These are phyloP conservation scores for Tolypocladium paradoxum DNA, from an alignment of 2,329 filamentous ascomycete genomes.

Conservation along the genomic window DNA sequence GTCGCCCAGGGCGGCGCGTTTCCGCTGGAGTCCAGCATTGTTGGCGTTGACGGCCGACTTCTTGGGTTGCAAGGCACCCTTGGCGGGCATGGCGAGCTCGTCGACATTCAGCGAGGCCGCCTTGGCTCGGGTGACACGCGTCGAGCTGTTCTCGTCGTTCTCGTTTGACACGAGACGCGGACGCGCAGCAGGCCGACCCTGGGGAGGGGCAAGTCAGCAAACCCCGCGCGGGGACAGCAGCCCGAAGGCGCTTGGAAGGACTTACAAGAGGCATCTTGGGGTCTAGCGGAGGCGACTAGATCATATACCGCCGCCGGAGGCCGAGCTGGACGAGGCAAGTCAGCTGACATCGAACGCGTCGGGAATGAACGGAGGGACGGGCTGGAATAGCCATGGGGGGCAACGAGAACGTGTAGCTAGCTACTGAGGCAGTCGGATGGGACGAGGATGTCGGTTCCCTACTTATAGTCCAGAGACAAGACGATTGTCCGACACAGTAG, in stretches of 20 bases:
- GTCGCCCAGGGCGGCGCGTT: conserved; percentile 80
- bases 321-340: conserved; percentile 6
- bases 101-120: conserved; percentile 62
- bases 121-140: conserved; percentile 88
- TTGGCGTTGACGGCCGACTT: conserved; percentile 44
- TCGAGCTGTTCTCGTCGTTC: conserved; percentile 86
- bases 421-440: conserved; percentile 19
- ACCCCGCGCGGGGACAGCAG: conserved; percentile 25
- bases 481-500: conserved; percentile 20
- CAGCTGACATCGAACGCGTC: conserved; percentile 11
- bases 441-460: conserved; percentile 17
- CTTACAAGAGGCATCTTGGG: background rate
- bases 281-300: conserved; percentile 11
- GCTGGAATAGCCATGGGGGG: conserved; percentile 1
- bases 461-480: conserved; percentile 24
- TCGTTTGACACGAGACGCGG: conserved; percentile 75
- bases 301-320: conserved; percentile 7
- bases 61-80: conserved; percentile 61
- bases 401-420: conserved; percentile 7
- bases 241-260: conserved; percentile 28
- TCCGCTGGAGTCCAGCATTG: conserved; percentile 44
- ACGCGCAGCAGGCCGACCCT: conserved; percentile 60
- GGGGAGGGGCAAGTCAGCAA: conserved; percentile 11
- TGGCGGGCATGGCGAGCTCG: conserved; percentile 44
- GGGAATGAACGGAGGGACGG: conserved; percentile 1